These are phyloP conservation scores for Euphrasia arctica DNA, from an alignment of 305 asterid genomes.

Conservation along the genomic window DNA sequence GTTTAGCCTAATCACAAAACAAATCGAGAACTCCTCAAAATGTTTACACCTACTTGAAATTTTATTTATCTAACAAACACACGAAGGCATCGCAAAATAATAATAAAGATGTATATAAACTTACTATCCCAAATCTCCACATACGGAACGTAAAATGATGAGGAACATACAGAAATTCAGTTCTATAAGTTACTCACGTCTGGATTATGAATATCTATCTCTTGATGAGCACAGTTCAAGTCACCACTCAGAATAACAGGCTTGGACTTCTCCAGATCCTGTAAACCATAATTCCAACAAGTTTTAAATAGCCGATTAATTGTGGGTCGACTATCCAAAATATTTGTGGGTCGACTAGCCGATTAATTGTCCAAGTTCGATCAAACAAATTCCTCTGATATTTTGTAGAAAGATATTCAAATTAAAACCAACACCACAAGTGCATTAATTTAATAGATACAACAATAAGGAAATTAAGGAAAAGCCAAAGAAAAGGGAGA, in stretches of 20 bases:
- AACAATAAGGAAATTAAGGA: not conserved
- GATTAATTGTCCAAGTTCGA: too few species aligned
- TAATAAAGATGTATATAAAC: not conserved
- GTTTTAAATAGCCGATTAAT: conserved; percentile 13
- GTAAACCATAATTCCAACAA: conserved; percentile 36
- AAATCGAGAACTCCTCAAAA: not conserved
- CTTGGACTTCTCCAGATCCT: conserved; percentile 83
- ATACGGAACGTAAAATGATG: not conserved
- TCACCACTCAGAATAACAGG: conserved; percentile 96
- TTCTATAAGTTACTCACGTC: conserved; percentile 50
- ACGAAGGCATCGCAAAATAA: not conserved
- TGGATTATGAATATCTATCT: conserved; percentile 87
- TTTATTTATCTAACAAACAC: too few species aligned
- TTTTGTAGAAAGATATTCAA: too few species aligned
- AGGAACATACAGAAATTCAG: conserved; percentile 3
- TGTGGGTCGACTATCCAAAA: not conserved
- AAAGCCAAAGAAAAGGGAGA: not conserved
- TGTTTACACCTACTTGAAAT: too few species aligned
- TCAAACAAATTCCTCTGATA: too few species aligned
- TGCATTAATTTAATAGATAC: too few species aligned
- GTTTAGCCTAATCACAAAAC: not conserved
- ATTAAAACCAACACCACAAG: too few species aligned
- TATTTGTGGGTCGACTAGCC: too few species aligned
- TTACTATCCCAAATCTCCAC: not conserved
- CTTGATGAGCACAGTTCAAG: conserved; percentile 93